Evolutionary conservation across 2,329 filamentous ascomycete species (phyloP).

Genomic region (Metarhizium guizhouense): DNA sequence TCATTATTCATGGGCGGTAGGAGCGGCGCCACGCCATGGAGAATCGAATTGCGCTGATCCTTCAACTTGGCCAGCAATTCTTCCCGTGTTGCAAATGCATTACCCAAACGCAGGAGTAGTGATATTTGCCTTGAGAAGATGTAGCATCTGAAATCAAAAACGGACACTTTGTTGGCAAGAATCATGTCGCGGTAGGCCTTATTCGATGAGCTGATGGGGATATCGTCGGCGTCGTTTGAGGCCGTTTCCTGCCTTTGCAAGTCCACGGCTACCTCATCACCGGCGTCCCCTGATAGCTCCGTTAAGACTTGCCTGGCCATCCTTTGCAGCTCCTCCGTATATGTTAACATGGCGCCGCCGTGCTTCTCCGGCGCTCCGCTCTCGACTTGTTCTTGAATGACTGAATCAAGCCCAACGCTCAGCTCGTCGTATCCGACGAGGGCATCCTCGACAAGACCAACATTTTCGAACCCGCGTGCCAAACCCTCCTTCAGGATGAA

Average conservation of each 20-base stretch:
- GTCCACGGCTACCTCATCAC: slow-evolving; percentile 36
- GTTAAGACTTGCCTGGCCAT: slow-evolving; percentile 45
- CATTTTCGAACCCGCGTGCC: slow-evolving; percentile 88
- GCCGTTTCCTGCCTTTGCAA: slow-evolving; percentile 34
- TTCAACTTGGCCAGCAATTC: slow-evolving; percentile 53
- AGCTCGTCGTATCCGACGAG: slow-evolving; percentile 93
- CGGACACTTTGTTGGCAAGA: slow-evolving; percentile 84
- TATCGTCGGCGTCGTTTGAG: slow-evolving; percentile 41
- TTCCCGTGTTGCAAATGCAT: slow-evolving; percentile 54
- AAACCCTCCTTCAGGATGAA: slow-evolving; percentile 96
- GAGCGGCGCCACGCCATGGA: slow-evolving; percentile 48
- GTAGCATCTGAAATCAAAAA: slow-evolving; percentile 93
- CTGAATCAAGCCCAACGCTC: slow-evolving; percentile 73
- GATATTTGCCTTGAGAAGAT: slow-evolving; percentile 85
- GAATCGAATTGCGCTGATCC: slow-evolving; percentile 50
- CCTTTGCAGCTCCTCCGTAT: slow-evolving; percentile 64
- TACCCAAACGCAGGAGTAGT: slow-evolving; percentile 74
- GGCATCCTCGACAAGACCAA: slow-evolving; percentile 91
- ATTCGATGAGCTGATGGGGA: slow-evolving; percentile 52
- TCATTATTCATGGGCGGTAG: slow-evolving; percentile 37
- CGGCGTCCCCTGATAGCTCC: slow-evolving; percentile 21
- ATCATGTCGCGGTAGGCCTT: slow-evolving; percentile 91
- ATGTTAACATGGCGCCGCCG: slow-evolving; percentile 61
- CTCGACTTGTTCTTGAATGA: slow-evolving; percentile 64
- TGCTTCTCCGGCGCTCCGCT: slow-evolving; percentile 54